These are phyloP conservation scores for Trypanosoma mega DNA, from an alignment of 208 protist genomes.

Conservation along the genomic window DNA sequence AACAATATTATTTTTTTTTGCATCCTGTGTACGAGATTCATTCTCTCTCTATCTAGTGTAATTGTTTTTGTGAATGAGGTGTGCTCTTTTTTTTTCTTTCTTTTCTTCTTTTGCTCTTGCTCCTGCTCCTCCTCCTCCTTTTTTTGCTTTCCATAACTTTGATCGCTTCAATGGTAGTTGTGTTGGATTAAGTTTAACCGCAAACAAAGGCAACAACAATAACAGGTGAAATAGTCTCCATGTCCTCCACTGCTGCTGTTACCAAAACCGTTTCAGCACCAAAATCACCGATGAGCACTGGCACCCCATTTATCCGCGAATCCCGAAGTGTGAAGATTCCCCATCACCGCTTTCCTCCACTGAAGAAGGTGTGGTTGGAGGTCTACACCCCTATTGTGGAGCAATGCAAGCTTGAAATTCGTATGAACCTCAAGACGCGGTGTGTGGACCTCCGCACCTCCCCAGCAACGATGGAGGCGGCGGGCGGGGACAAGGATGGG, in stretches of 20 bases:
- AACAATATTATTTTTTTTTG: neutral
- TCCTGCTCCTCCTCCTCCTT: neutral
- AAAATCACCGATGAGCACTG: slow-evolving; percentile 2
- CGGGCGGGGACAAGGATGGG: slow-evolving; percentile 22
- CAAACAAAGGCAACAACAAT: slow-evolving; percentile 9
- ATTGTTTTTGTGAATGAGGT: too few species aligned
- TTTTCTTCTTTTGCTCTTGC: slow-evolving; percentile 12
- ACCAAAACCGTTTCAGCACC: slow-evolving; percentile 8
- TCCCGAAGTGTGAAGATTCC: slow-evolving; percentile 92
- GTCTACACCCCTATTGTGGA: slow-evolving; percentile 99
- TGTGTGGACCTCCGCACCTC: slow-evolving; percentile 95
- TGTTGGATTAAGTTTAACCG: slow-evolving; percentile 12
- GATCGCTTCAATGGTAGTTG: too few species aligned
- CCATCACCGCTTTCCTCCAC: slow-evolving; percentile 95
- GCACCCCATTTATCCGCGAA: slow-evolving; percentile 53
- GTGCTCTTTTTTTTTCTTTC: neutral
- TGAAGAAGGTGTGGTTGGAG: slow-evolving; percentile 98
- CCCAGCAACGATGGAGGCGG: slow-evolving; percentile 72
- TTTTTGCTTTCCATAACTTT: slow-evolving; percentile 1
- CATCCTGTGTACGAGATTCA: too few species aligned
- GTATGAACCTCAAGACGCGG: slow-evolving; percentile 97
- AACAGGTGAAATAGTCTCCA: too few species aligned
- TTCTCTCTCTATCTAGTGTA: too few species aligned
- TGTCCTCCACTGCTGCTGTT: too few species aligned
- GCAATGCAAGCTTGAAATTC: slow-evolving; percentile 98